These are phyloP conservation scores for Spraguea lophii DNA, from an alignment of 371 early-diverging fungal species.

Conservation along the genomic window DNA sequence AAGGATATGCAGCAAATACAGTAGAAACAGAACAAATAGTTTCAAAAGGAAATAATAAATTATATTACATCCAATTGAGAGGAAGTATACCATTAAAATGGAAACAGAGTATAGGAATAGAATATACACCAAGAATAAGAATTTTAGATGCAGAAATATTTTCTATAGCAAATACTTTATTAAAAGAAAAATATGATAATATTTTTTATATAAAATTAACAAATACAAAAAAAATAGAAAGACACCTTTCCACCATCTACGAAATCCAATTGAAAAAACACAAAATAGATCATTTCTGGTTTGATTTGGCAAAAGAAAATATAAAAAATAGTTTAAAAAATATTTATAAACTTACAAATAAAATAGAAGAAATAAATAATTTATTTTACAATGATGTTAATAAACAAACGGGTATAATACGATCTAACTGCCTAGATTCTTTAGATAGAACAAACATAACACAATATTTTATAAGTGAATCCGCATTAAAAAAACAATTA, in stretches of 20 bases:
- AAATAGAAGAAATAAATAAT: conserved; percentile 52
- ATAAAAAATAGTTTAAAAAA: conserved; percentile 59
- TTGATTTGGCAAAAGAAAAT: conserved; percentile 50
- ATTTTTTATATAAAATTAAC: conserved; percentile 39
- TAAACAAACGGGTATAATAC: conserved; percentile 58
- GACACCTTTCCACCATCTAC: conserved; percentile 17
- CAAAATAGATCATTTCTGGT: conserved; percentile 18
- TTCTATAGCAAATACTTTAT: conserved; percentile 15
- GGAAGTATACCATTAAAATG: conserved; percentile 84
- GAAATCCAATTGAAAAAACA: conserved; percentile 5
- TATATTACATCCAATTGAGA: conserved; percentile 59
- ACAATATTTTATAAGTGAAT: conserved; percentile 74
- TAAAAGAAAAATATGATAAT: conserved; percentile 21
- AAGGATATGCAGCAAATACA: conserved; percentile 83
- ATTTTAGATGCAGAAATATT: conserved; percentile 6
- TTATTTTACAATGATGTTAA: conserved; percentile 43
- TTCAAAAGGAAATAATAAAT: conserved; percentile 48
- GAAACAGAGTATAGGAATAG: conserved; percentile 66
- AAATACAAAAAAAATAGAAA: conserved; percentile 31
- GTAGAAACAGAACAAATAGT: conserved; percentile 90
- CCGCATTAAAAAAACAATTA: conserved; percentile 54
- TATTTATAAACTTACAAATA: conserved; percentile 53
- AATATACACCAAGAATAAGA: conserved; percentile 57
- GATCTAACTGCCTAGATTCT: conserved; percentile 98
- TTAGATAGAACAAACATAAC: conserved; percentile 95